Conservation (phyloP, 495 filamentous ascomycete species). For the Penicillium macrosclerotiorum region DNA sequence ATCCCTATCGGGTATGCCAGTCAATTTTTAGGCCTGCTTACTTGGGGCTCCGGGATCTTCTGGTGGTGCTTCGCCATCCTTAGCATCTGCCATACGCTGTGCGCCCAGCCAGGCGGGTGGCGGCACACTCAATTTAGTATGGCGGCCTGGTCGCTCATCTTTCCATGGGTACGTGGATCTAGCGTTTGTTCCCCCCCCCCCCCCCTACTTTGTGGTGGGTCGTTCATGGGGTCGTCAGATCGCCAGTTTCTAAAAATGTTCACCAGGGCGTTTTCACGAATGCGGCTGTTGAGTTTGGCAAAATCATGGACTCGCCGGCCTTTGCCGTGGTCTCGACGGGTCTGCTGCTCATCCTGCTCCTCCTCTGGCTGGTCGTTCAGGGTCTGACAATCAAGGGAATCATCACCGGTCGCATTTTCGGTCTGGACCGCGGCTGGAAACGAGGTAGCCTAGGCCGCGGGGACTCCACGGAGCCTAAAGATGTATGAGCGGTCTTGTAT, state of each 20-base stretch:
- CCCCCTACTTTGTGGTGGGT: too few relatives aligned
- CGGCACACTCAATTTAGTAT: constrained; percentile 19
- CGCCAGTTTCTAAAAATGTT: neutral
- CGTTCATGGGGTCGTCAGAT: too few relatives aligned
- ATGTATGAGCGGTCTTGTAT: constrained; percentile 1
- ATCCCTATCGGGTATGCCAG: constrained; percentile 15
- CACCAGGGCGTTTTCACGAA: constrained; percentile 33
- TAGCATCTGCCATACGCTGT: constrained; percentile 29
- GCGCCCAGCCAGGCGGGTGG: constrained; percentile 20
- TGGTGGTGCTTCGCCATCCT: constrained; percentile 34
- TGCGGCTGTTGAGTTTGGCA: constrained; percentile 27
- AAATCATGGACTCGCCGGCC: constrained; percentile 27
- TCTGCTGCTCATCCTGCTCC: constrained; percentile 22
- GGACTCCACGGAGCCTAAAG: neutral
- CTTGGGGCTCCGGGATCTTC: constrained; percentile 33
- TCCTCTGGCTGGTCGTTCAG: constrained; percentile 17
- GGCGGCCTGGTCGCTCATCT: constrained; percentile 29
- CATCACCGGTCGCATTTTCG: constrained; percentile 22
- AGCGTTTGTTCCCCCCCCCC: too few relatives aligned
- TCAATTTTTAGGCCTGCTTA: constrained; percentile 22
- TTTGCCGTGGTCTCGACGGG: constrained; percentile 30
- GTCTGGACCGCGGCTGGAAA: constrained; percentile 24
- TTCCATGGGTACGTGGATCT: constrained; percentile 24
- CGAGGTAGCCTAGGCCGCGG: neutral
- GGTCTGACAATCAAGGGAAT: constrained; percentile 27